Evolutionary conservation across 2,329 filamentous ascomycete genomes (phyloP).

Genomic region (Mollisia scopiformis): DNA sequence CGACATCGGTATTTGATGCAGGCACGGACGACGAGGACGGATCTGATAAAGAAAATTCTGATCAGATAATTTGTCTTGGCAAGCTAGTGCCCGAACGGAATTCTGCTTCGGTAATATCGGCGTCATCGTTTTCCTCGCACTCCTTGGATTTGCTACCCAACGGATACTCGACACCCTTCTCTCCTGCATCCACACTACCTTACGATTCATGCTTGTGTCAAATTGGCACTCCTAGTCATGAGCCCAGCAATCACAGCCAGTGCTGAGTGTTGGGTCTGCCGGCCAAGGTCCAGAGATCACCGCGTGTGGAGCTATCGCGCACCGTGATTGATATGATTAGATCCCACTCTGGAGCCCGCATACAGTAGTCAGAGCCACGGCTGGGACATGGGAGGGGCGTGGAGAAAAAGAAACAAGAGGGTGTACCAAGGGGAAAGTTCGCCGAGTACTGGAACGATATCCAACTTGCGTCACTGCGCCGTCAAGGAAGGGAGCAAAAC

Average conservation of each 20-base stretch:
- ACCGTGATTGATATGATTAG: constrained; percentile 3
- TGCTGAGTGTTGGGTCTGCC: neutral
- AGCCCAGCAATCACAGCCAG: neutral
- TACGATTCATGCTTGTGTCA: neutral
- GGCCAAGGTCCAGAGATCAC: neutral
- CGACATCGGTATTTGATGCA: constrained; percentile 12
- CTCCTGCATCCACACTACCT: neutral
- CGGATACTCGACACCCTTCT: neutral
- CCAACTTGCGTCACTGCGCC: constrained; percentile 11
- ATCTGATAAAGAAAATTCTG: constrained; percentile 1
- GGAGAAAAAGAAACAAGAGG: neutral
- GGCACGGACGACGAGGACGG: no score
- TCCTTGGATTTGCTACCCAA: neutral
- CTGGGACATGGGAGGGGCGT: neutral
- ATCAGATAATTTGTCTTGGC: constrained; percentile 31
- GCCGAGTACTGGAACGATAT: neutral
- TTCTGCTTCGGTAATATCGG: neutral
- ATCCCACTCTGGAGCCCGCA: neutral
- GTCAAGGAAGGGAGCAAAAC: neutral
- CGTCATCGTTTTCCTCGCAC: constrained; percentile 11
- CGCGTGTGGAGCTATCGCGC: neutral
- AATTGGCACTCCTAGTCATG: neutral
- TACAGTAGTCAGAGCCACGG: no score
- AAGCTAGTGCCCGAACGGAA: neutral
- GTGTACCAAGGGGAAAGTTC: neutral